These are phyloP conservation scores for Colletotrichum destructivum DNA, from an alignment of 2,329 filamentous ascomycete species.

Conservation along the genomic window DNA sequence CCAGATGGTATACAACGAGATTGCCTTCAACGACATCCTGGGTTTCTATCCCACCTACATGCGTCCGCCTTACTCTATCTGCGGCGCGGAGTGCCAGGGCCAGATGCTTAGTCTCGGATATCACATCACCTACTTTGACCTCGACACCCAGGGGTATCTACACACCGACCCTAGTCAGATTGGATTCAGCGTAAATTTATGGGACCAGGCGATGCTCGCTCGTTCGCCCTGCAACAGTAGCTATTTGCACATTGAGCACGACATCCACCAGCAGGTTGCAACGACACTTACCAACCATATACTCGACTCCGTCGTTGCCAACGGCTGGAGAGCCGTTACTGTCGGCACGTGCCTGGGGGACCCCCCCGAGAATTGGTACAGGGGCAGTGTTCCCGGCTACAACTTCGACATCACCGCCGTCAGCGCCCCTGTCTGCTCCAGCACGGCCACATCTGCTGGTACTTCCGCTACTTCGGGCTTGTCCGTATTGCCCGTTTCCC, in stretches of 20 bases:
- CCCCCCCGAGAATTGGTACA: conserved; percentile 62
- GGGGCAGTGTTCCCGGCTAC: conserved; percentile 47
- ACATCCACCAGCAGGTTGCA: conserved; percentile 61
- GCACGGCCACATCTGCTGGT: conserved; percentile 26
- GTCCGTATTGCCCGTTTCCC: conserved; percentile 46
- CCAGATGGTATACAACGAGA: conserved; percentile 63
- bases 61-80: conserved; percentile 47
- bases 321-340: conserved; percentile 56
- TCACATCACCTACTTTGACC: conserved; percentile 39
- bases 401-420: conserved; percentile 41
- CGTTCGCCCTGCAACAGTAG: conserved; percentile 47
- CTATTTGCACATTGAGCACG: conserved; percentile 53
- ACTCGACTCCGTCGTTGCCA: conserved; percentile 32
- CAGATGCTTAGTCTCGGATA: conserved; percentile 35
- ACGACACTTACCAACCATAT: conserved; percentile 57
- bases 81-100: conserved; percentile 42
- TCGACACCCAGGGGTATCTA: conserved; percentile 50
- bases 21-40: conserved; percentile 59
- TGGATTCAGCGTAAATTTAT: conserved; percentile 50
- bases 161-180: conserved; percentile 45
- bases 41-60: conserved; percentile 64
- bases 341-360: conserved; percentile 64
- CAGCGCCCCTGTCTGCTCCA: conserved; percentile 19
- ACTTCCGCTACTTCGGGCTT: conserved; percentile 37
- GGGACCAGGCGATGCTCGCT: conserved; percentile 51